Evolutionary conservation across 148 eudicot genomes (phyloP), one percentile per base, ranked within the genome.

Genomic region (Rhododendron simsii): DNA sequence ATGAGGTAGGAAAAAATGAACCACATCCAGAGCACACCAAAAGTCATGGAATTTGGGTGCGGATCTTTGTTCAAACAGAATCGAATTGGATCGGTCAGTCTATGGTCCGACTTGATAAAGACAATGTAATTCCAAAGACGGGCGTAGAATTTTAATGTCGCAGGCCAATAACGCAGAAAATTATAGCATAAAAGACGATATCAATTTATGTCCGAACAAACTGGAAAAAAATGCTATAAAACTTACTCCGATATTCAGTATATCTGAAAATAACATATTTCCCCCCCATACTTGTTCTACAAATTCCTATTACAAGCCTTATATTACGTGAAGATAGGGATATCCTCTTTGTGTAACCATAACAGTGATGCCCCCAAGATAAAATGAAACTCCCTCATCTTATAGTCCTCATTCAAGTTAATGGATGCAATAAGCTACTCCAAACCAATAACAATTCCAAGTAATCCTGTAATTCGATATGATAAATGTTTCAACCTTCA

Each of bases 401-500:
- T 13, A 15, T 33, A 14, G 47, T 44, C 51, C 23, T 41, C 51
- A 20, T 20, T 44, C 28, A 9, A 28, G 11, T 21, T 0, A 2
- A 44, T 77, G 53, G 80, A 77, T 3, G 33, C 53, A 78, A 23
- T 47, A 15, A 45, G 57, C 53, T 23, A 13, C 55, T 78, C 57
- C 47, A 47, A 26, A n/a, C 2, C 80, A 41, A 41, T 41, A 77
- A 39, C n/a, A 5, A 37, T 75, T 75, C n/a, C 41, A 37, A 75
- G 28, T 77, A 77, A 77, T 18, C 47, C 7, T 18, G 15, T 26
- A n/a, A 13, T 3, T 37, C 20, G 15, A 48, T 74, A 44, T 39
- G n/a, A 89, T 73, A 87, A 35, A 84, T 84, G 50, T 77, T 86
- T 84, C 88, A 86, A 80, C 51, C 83, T 65, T 69, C 48, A 76